Evolutionary conservation across 495 filamentous ascomycete species (phyloP).

Genomic region (Darksidea phi): DNA sequence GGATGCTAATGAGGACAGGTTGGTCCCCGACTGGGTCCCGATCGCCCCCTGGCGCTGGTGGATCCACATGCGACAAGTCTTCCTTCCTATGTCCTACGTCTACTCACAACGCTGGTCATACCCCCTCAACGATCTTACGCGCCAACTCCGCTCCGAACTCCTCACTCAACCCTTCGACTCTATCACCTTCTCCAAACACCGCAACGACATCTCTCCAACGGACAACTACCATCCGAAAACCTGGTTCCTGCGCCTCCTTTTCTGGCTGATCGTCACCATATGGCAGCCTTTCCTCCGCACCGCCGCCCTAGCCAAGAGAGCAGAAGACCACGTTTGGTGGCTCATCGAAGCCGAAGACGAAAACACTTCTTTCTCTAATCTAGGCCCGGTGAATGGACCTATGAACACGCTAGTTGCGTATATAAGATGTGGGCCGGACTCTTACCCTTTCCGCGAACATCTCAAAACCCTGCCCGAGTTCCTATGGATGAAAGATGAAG

Average conservation of each 20-base stretch:
- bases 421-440: conserved; percentile 75
- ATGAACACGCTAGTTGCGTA: conserved; percentile 86
- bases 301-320: conserved; percentile 55
- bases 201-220: conserved; percentile 73
- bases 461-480: conserved; percentile 79
- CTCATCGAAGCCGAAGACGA: conserved; percentile 86
- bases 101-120: conserved; percentile 76
- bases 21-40: conserved; percentile 93
- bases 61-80: conserved; percentile 95
- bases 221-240: conserved; percentile 96
- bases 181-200: conserved; percentile 72
- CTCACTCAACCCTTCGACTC: conserved; percentile 76
- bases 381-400: conserved; percentile 85
- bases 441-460: conserved; percentile 73
- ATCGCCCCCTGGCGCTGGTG: conserved; percentile 97
- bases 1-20: conserved; percentile 43
- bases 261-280: conserved; percentile 72
- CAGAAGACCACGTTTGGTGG: conserved; percentile 72
- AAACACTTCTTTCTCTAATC: conserved; percentile 82
- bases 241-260: conserved; percentile 71
- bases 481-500: conserved; percentile 88
- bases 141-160: conserved; percentile 74
- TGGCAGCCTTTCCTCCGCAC: conserved; percentile 73
- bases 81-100: conserved; percentile 85
- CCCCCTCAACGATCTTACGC: conserved; percentile 68